A percentile compares a stretch with the other conserved stretches of the same genome.
These are phyloP conservation scores for Trichophaea hybrida DNA, from an alignment of 2,329 filamentous ascomycete genomes.

Conservation along the genomic window DNA sequence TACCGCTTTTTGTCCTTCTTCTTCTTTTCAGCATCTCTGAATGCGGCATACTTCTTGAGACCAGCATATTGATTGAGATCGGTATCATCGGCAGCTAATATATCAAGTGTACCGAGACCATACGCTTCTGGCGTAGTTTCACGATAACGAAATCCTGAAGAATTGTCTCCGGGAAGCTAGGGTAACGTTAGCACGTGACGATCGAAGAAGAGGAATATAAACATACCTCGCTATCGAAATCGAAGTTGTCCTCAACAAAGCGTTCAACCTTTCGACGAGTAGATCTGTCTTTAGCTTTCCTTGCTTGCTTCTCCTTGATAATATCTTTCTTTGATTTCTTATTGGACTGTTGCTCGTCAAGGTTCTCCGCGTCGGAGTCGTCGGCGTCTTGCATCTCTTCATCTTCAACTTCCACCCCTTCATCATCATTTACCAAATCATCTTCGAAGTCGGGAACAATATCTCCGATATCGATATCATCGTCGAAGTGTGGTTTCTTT, in stretches of 20 bases:
- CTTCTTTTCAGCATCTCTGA: constrained; percentile 81
- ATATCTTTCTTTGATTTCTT: constrained; percentile 47
- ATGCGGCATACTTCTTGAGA: constrained; percentile 85
- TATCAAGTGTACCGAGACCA: constrained; percentile 78
- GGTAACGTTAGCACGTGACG: neutral
- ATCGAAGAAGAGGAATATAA: constrained; percentile 21
- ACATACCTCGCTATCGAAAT: constrained; percentile 52
- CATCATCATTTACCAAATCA: constrained; percentile 41
- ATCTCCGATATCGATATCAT: constrained; percentile 95
- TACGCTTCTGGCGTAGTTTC: constrained; percentile 84
- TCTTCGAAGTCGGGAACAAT: constrained; percentile 76
- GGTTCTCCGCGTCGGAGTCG: constrained; percentile 34
- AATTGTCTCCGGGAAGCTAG: constrained; percentile 32
- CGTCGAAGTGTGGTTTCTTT: constrained; percentile 85
- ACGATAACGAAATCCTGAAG: constrained; percentile 67
- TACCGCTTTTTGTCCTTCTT: constrained; percentile 72
- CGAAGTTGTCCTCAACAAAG: constrained; percentile 67
- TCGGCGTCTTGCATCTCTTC: constrained; percentile 29
- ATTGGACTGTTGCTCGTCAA: constrained; percentile 31
- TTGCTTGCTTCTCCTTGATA: constrained; percentile 31
- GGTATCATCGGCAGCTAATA: constrained; percentile 74
- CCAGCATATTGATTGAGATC: constrained; percentile 82
- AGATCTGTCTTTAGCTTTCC: constrained; percentile 56
- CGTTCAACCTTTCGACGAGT: constrained; percentile 74
- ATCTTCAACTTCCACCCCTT: constrained; percentile 34